Evolutionary conservation across 306 rosid genomes (phyloP).

Genomic region (Clitoria ternatea): DNA sequence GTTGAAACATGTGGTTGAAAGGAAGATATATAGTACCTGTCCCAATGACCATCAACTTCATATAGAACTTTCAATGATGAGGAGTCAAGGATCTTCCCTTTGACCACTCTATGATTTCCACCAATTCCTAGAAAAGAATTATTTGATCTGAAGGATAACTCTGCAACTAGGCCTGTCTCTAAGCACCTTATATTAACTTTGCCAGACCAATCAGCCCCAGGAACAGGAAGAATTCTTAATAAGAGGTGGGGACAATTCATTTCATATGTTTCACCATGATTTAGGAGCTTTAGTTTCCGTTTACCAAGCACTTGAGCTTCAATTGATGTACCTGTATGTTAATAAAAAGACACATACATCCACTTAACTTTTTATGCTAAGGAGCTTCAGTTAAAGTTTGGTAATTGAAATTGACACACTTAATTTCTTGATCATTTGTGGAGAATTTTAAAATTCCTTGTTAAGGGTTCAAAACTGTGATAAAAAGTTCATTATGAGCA

Average conservation of each 20-base stretch:
- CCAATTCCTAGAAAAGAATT: constrained; percentile 57
- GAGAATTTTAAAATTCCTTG: neutral
- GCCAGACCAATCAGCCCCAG: constrained; percentile 74
- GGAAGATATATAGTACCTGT: constrained; percentile 54
- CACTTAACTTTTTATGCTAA: neutral
- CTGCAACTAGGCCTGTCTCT: constrained; percentile 72
- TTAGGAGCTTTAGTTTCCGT: constrained; percentile 60
- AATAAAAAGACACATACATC: neutral
- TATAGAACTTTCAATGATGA: constrained; percentile 49
- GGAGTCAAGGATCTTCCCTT: constrained; percentile 65
- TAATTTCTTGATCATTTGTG: neutral
- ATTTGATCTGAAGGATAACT: constrained; percentile 42
- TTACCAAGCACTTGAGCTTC: constrained; percentile 67
- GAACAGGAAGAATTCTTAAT: constrained; percentile 56
- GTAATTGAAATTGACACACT: neutral
- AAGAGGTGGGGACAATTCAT: constrained; percentile 69
- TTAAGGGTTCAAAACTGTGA: neutral
- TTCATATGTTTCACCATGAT: constrained; percentile 81
- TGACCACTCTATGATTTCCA: constrained; percentile 58
- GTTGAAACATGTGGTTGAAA: neutral
- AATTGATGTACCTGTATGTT: constrained; percentile 63
- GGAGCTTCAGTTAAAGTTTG: neutral
- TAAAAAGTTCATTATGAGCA: neutral
- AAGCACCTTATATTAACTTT: constrained; percentile 44
- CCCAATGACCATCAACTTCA: constrained; percentile 91